Evolutionary conservation across 441 rosid genomes (phyloP).

Genomic region (Arabidopsis hybrid): DNA sequence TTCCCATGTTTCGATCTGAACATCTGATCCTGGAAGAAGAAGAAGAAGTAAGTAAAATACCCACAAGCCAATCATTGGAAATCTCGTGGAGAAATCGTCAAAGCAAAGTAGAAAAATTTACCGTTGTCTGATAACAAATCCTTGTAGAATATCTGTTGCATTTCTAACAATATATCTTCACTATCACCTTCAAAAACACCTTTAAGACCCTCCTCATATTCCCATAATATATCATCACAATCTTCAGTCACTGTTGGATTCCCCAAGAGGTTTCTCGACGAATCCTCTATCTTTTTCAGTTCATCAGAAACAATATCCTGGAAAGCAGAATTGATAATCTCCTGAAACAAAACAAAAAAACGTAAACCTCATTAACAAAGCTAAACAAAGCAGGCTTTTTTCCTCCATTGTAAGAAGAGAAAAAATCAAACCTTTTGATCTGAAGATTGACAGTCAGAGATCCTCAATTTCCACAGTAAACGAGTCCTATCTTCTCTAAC

Average conservation of each 20-base stretch:
- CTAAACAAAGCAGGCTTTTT: not conserved
- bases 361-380: not conserved
- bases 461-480: conserved; percentile 82
- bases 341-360: conserved; percentile 50
- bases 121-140: conserved; percentile 63
- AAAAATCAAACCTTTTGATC: conserved; percentile 55
- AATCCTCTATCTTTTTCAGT: conserved; percentile 59
- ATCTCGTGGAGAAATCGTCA: not conserved
- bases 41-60: not conserved
- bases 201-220: conserved; percentile 78
- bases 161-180: conserved; percentile 85
- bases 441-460: conserved; percentile 54
- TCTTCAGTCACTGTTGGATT: conserved; percentile 28
- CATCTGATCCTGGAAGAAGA: conserved; percentile 54
- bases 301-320: conserved; percentile 78
- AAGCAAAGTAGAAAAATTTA: not conserved
- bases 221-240: conserved; percentile 73
- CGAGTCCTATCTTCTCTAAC: conserved; percentile 76
- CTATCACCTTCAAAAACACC: conserved; percentile 73
- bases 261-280: conserved; percentile 45
- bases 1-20: conserved; percentile 64
- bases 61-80: not conserved
- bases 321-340: conserved; percentile 63
- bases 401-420: not conserved
- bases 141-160: conserved; percentile 87